Evolutionary conservation across 2,329 filamentous ascomycete species (phyloP).

Genomic region (Phaeosphaeriaceae sp.): DNA sequence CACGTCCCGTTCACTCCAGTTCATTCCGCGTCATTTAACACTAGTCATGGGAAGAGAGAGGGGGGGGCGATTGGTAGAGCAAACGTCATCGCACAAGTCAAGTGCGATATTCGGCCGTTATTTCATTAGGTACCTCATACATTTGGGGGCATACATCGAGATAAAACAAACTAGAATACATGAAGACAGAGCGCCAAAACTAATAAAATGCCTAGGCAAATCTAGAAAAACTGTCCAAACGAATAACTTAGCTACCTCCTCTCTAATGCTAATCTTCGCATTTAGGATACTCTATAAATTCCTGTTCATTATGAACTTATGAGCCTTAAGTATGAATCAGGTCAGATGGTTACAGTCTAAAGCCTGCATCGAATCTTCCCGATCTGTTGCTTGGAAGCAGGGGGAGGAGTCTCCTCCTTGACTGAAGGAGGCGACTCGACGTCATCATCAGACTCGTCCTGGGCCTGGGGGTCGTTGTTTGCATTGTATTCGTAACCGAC

Average conservation of each 20-base stretch:
- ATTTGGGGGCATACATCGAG: conserved; percentile 24
- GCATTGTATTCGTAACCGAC: conserved; percentile 18
- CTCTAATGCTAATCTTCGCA: conserved; percentile 15
- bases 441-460: conserved; percentile 8
- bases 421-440: background rate
- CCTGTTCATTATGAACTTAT: background rate
- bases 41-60: background rate
- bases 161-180: conserved; percentile 29
- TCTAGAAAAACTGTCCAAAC: conserved; percentile 17
- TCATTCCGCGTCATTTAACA: conserved; percentile 11
- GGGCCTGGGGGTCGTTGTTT: conserved; percentile 9
- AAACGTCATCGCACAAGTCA: background rate
- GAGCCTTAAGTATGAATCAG: background rate
- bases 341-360: background rate
- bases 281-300: background rate
- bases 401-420: conserved; percentile 1
- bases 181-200: conserved; percentile 18
- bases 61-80: background rate
- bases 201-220: conserved; percentile 23
- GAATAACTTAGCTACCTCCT: conserved; percentile 19
- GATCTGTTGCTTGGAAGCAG: conserved; percentile 4
- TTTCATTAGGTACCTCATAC: conserved; percentile 30
- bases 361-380: conserved; percentile 7
- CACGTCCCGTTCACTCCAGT: conserved; percentile 15
- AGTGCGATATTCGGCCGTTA: conserved; percentile 3